Percentiles rank a stretch among this genome's conserved stretches.
Conservation (phyloP, 2,329 filamentous ascomycete genomes). For the Fusarium equiseti region DNA sequence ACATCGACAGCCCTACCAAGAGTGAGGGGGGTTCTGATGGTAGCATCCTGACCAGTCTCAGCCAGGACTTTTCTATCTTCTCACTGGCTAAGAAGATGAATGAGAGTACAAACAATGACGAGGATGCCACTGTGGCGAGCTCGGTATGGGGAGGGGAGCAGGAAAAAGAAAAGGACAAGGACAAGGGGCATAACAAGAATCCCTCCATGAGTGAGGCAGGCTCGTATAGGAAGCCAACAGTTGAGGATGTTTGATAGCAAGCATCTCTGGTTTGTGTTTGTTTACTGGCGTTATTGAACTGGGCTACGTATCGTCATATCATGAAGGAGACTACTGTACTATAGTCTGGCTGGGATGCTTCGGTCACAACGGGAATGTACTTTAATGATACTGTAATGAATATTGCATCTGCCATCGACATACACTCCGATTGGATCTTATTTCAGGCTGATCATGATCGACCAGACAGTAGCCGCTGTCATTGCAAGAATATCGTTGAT, state of each 20-base stretch:
- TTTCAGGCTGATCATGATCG: background rate
- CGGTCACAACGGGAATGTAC: background rate
- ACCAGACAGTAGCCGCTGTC: background rate
- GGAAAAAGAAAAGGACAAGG: slow-evolving; percentile 10
- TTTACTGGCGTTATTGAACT: slow-evolving; percentile 28
- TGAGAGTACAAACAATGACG: slow-evolving; percentile 33
- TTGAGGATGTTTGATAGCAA: slow-evolving; percentile 35
- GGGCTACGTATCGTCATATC: background rate
- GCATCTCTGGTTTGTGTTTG: slow-evolving; percentile 4
- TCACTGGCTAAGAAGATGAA: slow-evolving; percentile 39
- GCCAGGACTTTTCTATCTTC: slow-evolving; percentile 44
- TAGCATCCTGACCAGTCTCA: slow-evolving; percentile 39
- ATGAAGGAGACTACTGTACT: slow-evolving; percentile 11
- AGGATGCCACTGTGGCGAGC: slow-evolving; percentile 41
- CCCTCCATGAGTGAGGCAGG: slow-evolving; percentile 34
- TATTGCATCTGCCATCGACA: background rate
- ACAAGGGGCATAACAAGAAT: slow-evolving; percentile 12
- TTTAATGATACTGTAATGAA: slow-evolving; percentile 27
- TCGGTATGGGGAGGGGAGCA: slow-evolving; percentile 38
- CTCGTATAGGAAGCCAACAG: slow-evolving; percentile 44
- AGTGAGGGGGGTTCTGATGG: slow-evolving; percentile 24
- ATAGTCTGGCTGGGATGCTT: background rate
- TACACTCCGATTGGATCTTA: background rate
- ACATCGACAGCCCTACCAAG: slow-evolving; percentile 29
- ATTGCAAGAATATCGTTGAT: background rate